phyloP scores from a whole-genome alignment of 495 filamentous ascomycete genomes.

The Niebla homalea region DNA sequence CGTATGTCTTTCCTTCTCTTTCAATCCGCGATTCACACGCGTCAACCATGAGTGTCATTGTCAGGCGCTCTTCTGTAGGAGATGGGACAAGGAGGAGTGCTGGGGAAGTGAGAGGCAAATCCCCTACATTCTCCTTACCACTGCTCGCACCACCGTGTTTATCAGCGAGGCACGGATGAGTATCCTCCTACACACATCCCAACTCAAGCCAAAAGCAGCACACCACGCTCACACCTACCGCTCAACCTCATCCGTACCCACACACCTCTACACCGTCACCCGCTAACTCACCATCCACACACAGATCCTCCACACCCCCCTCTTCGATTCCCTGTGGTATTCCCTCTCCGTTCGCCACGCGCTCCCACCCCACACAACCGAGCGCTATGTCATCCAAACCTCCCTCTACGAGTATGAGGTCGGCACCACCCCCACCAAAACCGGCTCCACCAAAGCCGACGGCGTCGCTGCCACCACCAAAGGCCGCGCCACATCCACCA shows the following conservation, averaged over 20 bases:
- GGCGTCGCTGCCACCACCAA: not conserved
- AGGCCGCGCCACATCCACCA: not conserved
- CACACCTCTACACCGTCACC: not conserved
- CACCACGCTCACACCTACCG: no score
- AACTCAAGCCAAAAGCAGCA: no score
- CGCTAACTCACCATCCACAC: not conserved
- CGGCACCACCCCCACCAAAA: not conserved
- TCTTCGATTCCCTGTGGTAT: constrained; percentile 12
- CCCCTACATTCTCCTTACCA: no score
- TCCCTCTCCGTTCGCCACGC: not conserved
- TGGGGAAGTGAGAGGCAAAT: no score
- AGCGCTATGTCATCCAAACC: not conserved
- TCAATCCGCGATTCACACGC: no score
- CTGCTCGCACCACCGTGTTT: not conserved
- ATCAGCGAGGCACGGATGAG: not conserved
- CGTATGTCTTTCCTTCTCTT: not conserved
- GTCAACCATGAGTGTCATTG: no score
- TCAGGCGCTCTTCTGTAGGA: no score
- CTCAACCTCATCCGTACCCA: no score
- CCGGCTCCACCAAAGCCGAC: not conserved
- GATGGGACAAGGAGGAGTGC: no score
- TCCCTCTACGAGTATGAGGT: not conserved
- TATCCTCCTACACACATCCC: no score
- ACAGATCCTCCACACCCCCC: constrained; percentile 12
- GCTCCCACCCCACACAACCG: not conserved